Base-by-base conservation (phyloP, 768 basidiomycete genomes). In the Omphalotus guepiniiformis region DNA sequence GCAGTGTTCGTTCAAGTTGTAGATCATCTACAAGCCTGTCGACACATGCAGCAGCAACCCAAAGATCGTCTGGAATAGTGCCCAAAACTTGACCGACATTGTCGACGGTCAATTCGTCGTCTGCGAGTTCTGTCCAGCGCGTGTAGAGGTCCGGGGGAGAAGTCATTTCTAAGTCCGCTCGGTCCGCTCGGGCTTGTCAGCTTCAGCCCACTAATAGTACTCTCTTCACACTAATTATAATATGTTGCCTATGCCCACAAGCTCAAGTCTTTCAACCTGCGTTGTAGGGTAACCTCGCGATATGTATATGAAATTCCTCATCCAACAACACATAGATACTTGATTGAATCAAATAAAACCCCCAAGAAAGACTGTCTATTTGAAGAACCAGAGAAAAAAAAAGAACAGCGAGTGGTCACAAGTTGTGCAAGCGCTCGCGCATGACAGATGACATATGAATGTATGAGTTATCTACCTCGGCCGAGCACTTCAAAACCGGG, bases 11-110 rank as follows among this genome's bases (percentile, higher is more conserved):
- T 53, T 90, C 82, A 12, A 79, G 63, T 44, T 60, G 61, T 18
- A 73, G 65, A 59, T 81, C 70, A 51, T 84, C 70, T n/a, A 85
- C 66, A 21, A 85, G 63, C 48, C 84, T 73, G 66, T 90, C 88
- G 21, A 72, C 67, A 55, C 80, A 85, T 2, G 88, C 87, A n/a
- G 84, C 79, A 29, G 75, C 76, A 13, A 82, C 83, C 88, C 89
- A 93, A 7, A 83, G 65, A 62, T 93, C 85, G 56, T 91, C 81
- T 34, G 68, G 63, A 32, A 85, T 66, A 19, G 67, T 55, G 7
- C 62, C 66, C 16, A 93, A 73, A 16, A 73, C 56, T 19, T 75
- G 57, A 19, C 68, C 63, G 22, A 87, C 66, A 34, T 59, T 57
- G 39, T 79, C 72, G 0, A 66, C 56, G 3, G 80, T 80, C 48